Evolutionary conservation across 257 asterid species (phyloP).

Genomic region (Fraxinus pennsylvanica): DNA sequence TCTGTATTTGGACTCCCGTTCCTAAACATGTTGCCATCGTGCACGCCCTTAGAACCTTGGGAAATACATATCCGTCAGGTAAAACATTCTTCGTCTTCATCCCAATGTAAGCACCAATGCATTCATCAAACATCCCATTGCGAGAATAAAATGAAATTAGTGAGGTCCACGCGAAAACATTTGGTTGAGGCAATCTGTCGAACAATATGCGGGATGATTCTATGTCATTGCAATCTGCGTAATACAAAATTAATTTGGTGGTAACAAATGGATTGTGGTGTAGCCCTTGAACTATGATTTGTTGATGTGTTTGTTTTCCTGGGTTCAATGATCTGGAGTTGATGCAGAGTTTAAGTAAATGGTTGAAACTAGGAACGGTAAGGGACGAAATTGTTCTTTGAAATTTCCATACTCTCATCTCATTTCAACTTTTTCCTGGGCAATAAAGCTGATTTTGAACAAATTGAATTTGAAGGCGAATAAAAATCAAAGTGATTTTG

Average conservation of each 20-base stretch:
- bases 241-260: slow-evolving; percentile 40
- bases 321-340: slow-evolving; percentile 20
- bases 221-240: slow-evolving; percentile 31
- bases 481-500: too few relatives aligned
- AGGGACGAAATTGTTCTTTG: neutral
- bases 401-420: neutral
- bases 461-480: too few relatives aligned
- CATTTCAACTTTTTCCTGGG: neutral
- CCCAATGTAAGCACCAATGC: slow-evolving; percentile 29
- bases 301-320: slow-evolving; percentile 43
- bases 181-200: slow-evolving; percentile 40
- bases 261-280: slow-evolving; percentile 22
- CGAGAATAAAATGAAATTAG: slow-evolving; percentile 39
- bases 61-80: slow-evolving; percentile 43
- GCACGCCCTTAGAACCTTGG: slow-evolving; percentile 35
- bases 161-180: slow-evolving; percentile 46
- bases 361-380: neutral
- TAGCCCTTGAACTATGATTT: slow-evolving; percentile 29
- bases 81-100: slow-evolving; percentile 36
- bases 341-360: slow-evolving; percentile 30
- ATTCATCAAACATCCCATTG: slow-evolving; percentile 29
- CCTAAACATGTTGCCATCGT: slow-evolving; percentile 12
- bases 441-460: neutral
- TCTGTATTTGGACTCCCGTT: slow-evolving; percentile 39
- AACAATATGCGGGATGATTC: slow-evolving; percentile 35